These are phyloP conservation scores for Fraxinus anomala DNA, from an alignment of 257 asterid species.

Conservation along the genomic window DNA sequence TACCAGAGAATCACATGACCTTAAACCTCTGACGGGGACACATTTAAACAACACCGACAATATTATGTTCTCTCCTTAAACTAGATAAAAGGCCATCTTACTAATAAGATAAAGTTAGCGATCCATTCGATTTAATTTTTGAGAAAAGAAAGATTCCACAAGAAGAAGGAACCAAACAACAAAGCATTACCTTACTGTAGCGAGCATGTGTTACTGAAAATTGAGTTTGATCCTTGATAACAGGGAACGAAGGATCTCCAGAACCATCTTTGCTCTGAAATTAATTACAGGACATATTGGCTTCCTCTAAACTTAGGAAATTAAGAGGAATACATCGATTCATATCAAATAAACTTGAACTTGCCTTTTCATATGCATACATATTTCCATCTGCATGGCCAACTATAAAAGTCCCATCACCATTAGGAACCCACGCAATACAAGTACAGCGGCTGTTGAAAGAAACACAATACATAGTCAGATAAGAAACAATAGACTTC, in stretches of 20 bases:
- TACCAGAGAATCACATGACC: not conserved
- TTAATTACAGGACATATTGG: slow-evolving; percentile 5
- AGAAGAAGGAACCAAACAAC: not conserved
- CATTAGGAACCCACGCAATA: slow-evolving; percentile 90
- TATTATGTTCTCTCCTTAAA: not conserved
- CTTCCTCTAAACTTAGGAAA: slow-evolving; percentile 6
- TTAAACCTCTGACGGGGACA: not conserved
- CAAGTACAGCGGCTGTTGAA: slow-evolving; percentile 76
- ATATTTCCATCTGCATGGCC: slow-evolving; percentile 95
- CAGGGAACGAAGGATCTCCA: slow-evolving; percentile 92
- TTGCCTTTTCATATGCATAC: slow-evolving; percentile 91
- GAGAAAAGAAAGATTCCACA: not conserved
- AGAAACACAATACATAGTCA: slow-evolving; percentile 31
- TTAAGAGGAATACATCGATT: slow-evolving; percentile 2
- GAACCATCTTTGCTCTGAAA: slow-evolving; percentile 91
- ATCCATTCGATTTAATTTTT: not conserved
- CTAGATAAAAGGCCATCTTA: slow-evolving; percentile 22
- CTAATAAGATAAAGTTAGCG: not conserved
- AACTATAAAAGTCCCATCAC: slow-evolving; percentile 86
- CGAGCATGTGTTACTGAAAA: slow-evolving; percentile 97
- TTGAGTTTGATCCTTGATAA: slow-evolving; percentile 88
- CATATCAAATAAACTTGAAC: slow-evolving; percentile 30
- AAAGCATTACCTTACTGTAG: slow-evolving; percentile 75
- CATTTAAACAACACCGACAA: slow-evolving; percentile 11
- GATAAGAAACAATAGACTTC: not conserved